Evolutionary conservation across 2,329 filamentous ascomycete species (phyloP), one percentile per base, ranked within the genome.

Genomic region (Arthrocladium fulminans): DNA sequence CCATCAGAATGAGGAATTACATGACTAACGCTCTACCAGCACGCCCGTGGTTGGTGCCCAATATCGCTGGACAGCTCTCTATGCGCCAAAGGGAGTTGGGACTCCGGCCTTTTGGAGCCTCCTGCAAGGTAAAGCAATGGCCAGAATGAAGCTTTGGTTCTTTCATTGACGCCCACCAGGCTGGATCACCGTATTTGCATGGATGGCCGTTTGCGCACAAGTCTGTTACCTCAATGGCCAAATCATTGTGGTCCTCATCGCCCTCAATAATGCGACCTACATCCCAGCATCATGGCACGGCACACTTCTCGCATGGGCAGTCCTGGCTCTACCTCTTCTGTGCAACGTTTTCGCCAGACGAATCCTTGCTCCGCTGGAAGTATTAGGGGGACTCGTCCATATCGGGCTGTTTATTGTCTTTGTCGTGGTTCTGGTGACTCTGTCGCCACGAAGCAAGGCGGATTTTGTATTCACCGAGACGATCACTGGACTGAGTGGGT

Each of bases 241-340:
- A n/a, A 54, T 61, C 40, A 58, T 68, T 22, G 67, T 69, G 49
- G 66, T 64, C 3, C 59, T 68, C 4, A 50, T 65, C 6, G 49
- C 61, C 1, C 58, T 75, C 9, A 71, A 64, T 24, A 53, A 68
- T 17, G 58, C 60, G 0, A 51, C 49, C 15, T 73, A 73, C 49
- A 39, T 60, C 0, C 54, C 61, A 0, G 51, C 71, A 42, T 59
- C 63, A 22, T 77, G 72, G 71, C 74, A 77, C 43, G 70, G 65
- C 1, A 75, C 73, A 0, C 61, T 77, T 1, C 57, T 70, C 3
- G 64, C 64, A 53, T 67, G 62, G 58, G 63, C 60, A 2, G 51
- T 66, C 9, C 54, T 67, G 10, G 27, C 55, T 17, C 43, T 70
- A 24, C 58, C 61, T 9, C 60, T 68, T 44, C 55, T 66, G 5